Base-by-base conservation (phyloP, 495 filamentous ascomycete genomes). In the Extremus antarcticus region DNA sequence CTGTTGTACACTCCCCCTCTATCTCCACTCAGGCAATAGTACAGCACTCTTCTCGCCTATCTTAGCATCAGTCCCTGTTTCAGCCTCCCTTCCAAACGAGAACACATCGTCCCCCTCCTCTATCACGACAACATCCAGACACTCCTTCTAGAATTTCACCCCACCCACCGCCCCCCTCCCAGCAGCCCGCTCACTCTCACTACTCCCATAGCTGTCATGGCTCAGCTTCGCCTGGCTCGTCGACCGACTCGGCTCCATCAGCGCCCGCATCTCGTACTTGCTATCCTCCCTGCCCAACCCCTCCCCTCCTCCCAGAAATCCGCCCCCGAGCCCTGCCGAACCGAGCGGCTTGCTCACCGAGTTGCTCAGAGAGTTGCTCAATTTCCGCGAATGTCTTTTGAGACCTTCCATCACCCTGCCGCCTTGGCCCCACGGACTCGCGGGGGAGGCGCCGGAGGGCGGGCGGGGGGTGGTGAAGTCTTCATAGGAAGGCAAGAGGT, bases 261-360 rank as follows among this genome's bases (percentile, higher is more conserved):
- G 32, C 21, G 50, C 50, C 49, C 56, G 50, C 58, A 60, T 60
- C 58, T 60, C 58, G 29, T 56, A 56, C 49, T 43, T 38, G 35
- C 43, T 47, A 19, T 43, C 21, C 23, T 51, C 57, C 23, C n/a
- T 47, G 7, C 29, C 29, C 29, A 35, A 35, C 16, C 41, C 51
- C 9, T 48, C 40, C 53, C 50, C 53, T 4, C 50, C 55, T 20
- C 29, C 41, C 4, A 21, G n/a, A 7, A 7, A 7, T 7, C 41
- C 41, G 19, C 16, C n/a, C 41, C 15, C 41, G 19, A n/a, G 16
- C 15, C 41, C 41, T n/a, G 16, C 41, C 43, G 17, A 43, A 23
- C 11, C 20, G 48, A 25, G 48, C 51, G 15, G 51, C n/a, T n/a
- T n/a, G n/a, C n/a, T n/a, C n/a, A n/a, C n/a, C n/a, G n/a, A n/a